These are phyloP conservation scores for Phytophthora tentaculata DNA, from an alignment of 352 stramenopile species.

Conservation along the genomic window DNA sequence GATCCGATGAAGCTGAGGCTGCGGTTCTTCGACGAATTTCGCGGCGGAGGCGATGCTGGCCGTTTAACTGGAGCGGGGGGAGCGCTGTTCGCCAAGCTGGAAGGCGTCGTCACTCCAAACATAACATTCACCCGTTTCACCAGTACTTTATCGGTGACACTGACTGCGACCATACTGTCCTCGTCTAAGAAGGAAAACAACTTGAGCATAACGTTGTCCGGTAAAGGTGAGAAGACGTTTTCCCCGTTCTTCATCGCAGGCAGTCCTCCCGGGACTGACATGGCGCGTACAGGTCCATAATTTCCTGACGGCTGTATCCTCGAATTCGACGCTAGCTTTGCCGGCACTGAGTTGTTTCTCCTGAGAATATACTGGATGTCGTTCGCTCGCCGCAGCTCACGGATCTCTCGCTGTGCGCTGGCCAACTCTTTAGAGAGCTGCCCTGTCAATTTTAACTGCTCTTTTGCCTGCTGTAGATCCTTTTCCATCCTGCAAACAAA, in stretches of 20 bases:
- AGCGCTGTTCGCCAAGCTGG: constrained; percentile 30
- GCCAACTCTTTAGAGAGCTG: constrained; percentile 75
- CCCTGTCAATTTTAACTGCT: constrained; percentile 57
- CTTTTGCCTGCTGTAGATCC: constrained; percentile 58
- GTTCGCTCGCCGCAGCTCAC: constrained; percentile 67
- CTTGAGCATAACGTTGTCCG: constrained; percentile 67
- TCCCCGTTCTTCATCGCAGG: constrained; percentile 7
- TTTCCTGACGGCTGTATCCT: constrained; percentile 19
- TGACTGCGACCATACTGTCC: constrained; percentile 76
- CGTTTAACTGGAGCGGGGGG: constrained; percentile 17
- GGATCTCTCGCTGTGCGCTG: constrained; percentile 75
- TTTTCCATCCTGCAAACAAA: constrained; percentile 56
- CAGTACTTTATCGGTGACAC: constrained; percentile 59
- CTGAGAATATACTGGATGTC: constrained; percentile 72
- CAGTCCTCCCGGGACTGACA: constrained; percentile 12
- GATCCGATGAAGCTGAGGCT: constrained; percentile 45
- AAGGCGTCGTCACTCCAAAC: constrained; percentile 59
- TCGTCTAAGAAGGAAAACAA: constrained; percentile 76
- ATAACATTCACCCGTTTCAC: constrained; percentile 66
- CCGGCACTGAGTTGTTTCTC: constrained; percentile 36
- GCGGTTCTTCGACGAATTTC: constrained; percentile 33
- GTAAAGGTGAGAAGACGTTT: constrained; percentile 41
- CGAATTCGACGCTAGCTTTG: constrained; percentile 19
- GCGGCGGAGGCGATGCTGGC: constrained; percentile 18
- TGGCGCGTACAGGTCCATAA: not conserved